Conservation (phyloP, 2,329 filamentous ascomycete species). For the Aspergillus clavatus region DNA sequence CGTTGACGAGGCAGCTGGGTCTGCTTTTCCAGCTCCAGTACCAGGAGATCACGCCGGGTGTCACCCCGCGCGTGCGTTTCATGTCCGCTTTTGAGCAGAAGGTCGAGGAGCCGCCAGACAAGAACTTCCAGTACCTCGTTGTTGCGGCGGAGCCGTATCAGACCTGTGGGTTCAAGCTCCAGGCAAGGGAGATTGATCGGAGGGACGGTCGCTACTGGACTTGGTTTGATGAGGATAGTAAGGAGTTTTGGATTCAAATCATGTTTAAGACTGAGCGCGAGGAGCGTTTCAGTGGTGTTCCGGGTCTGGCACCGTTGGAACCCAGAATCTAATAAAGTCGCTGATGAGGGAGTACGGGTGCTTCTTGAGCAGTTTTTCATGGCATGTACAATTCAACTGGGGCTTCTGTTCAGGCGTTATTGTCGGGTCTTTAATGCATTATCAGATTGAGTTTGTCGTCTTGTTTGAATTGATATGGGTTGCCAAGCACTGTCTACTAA, state of each 20-base stretch:
- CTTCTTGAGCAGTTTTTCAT: constrained; percentile 4
- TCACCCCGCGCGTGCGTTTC: constrained; percentile 80
- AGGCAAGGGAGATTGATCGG: constrained; percentile 86
- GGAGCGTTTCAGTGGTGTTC: constrained; percentile 71
- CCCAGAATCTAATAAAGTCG: constrained; percentile 22
- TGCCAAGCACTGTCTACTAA: too few relatives aligned
- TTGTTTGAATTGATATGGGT: too few relatives aligned
- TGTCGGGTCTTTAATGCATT: constrained; percentile 10
- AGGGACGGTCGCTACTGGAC: constrained; percentile 83
- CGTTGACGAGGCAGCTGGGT: constrained; percentile 80
- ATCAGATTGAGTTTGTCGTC: background rate
- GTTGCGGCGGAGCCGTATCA: constrained; percentile 97
- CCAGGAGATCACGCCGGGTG: constrained; percentile 75
- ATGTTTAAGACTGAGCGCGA: constrained; percentile 98
- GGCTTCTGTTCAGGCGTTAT: constrained; percentile 13
- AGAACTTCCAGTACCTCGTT: constrained; percentile 88
- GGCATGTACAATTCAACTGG: constrained; percentile 3
- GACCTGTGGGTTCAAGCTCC: constrained; percentile 93
- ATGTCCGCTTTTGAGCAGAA: constrained; percentile 98
- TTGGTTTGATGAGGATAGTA: constrained; percentile 92
- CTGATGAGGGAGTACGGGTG: background rate
- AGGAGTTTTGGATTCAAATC: constrained; percentile 96
- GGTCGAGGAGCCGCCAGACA: constrained; percentile 85
- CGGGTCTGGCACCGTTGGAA: constrained; percentile 54
- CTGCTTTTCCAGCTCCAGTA: constrained; percentile 95